These are phyloP conservation scores for Emergomyces orientalis DNA, from an alignment of 2,329 filamentous ascomycete species.

Conservation along the genomic window DNA sequence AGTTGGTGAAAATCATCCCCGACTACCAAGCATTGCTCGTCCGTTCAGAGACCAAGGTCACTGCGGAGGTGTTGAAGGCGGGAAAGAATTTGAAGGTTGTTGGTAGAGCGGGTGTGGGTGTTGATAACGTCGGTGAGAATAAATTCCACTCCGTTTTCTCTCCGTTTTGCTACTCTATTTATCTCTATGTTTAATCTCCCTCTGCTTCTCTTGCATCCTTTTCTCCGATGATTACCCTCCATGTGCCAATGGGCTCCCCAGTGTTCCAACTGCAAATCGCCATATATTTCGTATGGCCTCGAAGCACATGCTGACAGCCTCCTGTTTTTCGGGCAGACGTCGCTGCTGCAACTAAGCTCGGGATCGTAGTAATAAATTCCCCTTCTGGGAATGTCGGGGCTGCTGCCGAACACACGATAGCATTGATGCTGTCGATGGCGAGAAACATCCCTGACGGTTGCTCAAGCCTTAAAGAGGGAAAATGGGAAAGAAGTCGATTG, in stretches of 20 bases:
- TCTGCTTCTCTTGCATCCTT: not conserved
- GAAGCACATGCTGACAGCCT: not conserved
- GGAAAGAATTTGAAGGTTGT: constrained; percentile 66
- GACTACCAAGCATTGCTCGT: constrained; percentile 69
- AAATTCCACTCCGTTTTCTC: not conserved
- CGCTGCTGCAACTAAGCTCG: constrained; percentile 58
- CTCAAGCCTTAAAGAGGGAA: constrained; percentile 58
- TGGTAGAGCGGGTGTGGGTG: constrained; percentile 69
- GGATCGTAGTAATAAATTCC: constrained; percentile 72
- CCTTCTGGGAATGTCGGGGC: constrained; percentile 73
- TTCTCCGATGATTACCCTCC: not conserved
- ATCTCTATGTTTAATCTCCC: not conserved
- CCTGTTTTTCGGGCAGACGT: constrained; percentile 42
- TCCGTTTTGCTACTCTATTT: not conserved
- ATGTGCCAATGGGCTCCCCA: not conserved
- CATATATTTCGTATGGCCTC: not conserved
- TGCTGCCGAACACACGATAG: constrained; percentile 69
- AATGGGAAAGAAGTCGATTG: constrained; percentile 65
- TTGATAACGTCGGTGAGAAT: constrained; percentile 59
- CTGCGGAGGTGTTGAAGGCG: constrained; percentile 54
- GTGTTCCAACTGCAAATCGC: not conserved
- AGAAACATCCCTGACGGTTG: constrained; percentile 64
- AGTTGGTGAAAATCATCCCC: constrained; percentile 58
- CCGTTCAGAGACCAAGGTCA: constrained; percentile 74
- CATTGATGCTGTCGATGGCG: constrained; percentile 63